Base-by-base conservation (phyloP, 352 stramenopile genomes). In the Phytophthora podocarpi region DNA sequence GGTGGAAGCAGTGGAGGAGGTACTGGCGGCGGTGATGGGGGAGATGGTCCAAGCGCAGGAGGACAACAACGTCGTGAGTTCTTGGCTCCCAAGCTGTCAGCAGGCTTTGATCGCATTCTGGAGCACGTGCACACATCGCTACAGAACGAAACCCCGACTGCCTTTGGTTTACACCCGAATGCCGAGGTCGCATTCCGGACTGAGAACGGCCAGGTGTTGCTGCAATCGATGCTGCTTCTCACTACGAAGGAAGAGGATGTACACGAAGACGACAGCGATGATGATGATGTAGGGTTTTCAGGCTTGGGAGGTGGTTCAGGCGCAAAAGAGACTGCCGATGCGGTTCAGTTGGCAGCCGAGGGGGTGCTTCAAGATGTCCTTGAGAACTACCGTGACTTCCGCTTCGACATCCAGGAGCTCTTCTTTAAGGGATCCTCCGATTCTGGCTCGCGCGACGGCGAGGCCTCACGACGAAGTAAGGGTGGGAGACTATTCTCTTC, bases 151-250 rank as follows among this genome's bases (percentile, higher is more conserved):
- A 87, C 87, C 1, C 91, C 93, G 0, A 77, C 85, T 9, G 89
- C 90, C 2, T 97, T 98, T 76, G 91, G 91, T 0, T 39, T 98
- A 36, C 93, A 98, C 51, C 88, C 93, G n/a, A 98, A 98, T 67
- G 89, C 91, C 5, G 92, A 98, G 61, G 95, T 98, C 12, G 87
- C 85, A 15, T 98, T 98, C 60, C 85, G 90, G 18, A 98, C 91
- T 10, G 77, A 92, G 9, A 78, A 83, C 34, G 90, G 87, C 0
- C 85, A 96, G 18, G 70, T 76, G 8, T 64, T 97, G 18, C 72
- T 97, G 34, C 62, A 82, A 51, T 82, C 85, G 10, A 84, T 97
- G 32, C 37, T 97, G n/a, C 50, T 93, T 6, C 72, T 97, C 12
- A 74, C 72, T 11, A 71, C 60, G 6, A 77, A 73, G 21, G 84